These are phyloP conservation scores for Mucor circinelloides DNA, from an alignment of 371 early-diverging fungal species.

Conservation along the genomic window DNA sequence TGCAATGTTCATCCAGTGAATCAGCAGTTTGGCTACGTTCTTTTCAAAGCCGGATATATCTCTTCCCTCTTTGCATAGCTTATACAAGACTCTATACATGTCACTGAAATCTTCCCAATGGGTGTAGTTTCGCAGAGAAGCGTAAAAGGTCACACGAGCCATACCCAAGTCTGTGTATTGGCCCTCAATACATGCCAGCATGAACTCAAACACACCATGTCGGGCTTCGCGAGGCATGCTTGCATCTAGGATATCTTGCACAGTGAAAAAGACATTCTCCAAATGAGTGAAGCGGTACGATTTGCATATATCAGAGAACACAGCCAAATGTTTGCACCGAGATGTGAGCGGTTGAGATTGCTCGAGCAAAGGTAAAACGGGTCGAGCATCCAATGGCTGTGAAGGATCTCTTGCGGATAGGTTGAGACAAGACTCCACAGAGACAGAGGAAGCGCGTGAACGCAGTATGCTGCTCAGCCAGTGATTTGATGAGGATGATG, in stretches of 20 bases:
- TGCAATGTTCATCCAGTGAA: conserved; percentile 57
- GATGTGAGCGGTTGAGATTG: conserved; percentile 28
- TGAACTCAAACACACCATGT: conserved; percentile 62
- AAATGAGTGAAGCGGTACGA: conserved; percentile 62
- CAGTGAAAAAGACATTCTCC: conserved; percentile 62
- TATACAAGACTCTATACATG: conserved; percentile 57
- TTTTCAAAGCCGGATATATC: conserved; percentile 76
- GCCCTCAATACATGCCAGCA: conserved; percentile 65
- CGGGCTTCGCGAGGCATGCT: conserved; percentile 59
- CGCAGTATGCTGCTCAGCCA: conserved; percentile 54
- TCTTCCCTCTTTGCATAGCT: conserved; percentile 70
- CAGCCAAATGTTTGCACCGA: conserved; percentile 43
- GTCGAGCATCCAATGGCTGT: conserved; percentile 48
- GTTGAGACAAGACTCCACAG: conserved; percentile 54
- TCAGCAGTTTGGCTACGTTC: conserved; percentile 59
- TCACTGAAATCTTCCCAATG: conserved; percentile 64
- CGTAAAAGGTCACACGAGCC: conserved; percentile 65
- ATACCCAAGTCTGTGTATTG: conserved; percentile 69
- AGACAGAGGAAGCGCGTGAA: conserved; percentile 43
- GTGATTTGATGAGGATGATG: neutral
- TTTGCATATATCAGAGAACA: conserved; percentile 47
- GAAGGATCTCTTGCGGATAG: conserved; percentile 34
- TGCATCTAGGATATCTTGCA: conserved; percentile 56
- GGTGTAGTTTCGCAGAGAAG: conserved; percentile 52
- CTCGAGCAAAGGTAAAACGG: conserved; percentile 39